Evolutionary conservation across 2,329 filamentous ascomycete species (phyloP), one percentile per base, ranked within the genome.

Genomic region (Cercospora sp.): DNA sequence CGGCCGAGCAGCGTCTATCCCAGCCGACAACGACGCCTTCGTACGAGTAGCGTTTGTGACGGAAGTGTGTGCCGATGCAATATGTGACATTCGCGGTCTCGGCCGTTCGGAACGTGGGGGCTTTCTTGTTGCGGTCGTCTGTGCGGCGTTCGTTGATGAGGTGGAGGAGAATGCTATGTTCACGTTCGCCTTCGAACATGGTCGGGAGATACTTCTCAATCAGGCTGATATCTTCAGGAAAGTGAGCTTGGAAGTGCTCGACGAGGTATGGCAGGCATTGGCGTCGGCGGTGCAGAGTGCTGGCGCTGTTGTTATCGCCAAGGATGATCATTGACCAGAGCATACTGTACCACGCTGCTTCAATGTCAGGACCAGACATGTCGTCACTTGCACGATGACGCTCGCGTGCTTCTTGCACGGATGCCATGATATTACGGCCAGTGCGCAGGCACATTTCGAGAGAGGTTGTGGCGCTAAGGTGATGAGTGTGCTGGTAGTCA

Each of bases 1-100:
- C 82, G 10, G 84, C 85, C 64, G 81, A 85, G 75, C 85, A 90
- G 70, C 84, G 83, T 16, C 82, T 81, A 60, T 91, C 89, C 94
- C 94, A 99, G n/a, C 94, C 94, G 13, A 91, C 92, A 67, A 99
- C 91, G 28, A 96, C 86, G 18, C 90, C 94, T 60, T 89, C 83
- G 77, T 94, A 97, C 20, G 86, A 83, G 77, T 95, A 97, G 57
- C 93, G 87, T 69, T 85, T 88, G 80, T 99, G 95, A 59, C 85
- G 86, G 77, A 98, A 96, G 6, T 97, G 86, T 74, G 96, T 91
- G 0, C 95, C 95, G 60, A 97, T 86, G 61, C 84, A 87, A 78
- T 88, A 94, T 68, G 81, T 85, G 61, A 93, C 71, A 13, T 60
- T 45, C 20, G 57, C 51, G 12, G 39, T 23, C 23, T 64, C 60